Percentiles rank a stretch among this genome's conserved stretches.
phyloP scores from a whole-genome alignment of 83 land plant species.

The Picea engelmannii region DNA sequence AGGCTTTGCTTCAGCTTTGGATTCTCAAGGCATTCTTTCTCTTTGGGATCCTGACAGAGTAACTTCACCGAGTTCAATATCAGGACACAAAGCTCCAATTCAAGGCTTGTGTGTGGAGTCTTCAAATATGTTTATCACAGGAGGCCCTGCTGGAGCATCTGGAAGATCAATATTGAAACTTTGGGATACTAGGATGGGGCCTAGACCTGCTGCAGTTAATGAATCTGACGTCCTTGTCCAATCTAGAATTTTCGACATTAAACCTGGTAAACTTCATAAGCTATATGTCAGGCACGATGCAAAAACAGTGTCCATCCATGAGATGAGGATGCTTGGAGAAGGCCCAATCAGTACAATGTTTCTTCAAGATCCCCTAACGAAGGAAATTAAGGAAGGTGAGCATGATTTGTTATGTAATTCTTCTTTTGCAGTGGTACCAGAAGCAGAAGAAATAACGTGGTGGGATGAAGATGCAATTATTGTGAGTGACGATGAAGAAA shows the following conservation, averaged over 20 bases:
- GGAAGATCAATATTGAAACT: slow-evolving; percentile 8
- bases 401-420: background rate
- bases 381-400: background rate
- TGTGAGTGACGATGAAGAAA: slow-evolving; percentile 5
- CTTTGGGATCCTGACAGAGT: slow-evolving; percentile 12
- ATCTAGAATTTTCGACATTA: slow-evolving; percentile 1
- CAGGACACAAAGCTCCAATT: slow-evolving; percentile 2
- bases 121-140: slow-evolving; percentile 1
- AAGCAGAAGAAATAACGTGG: slow-evolving; percentile 5
- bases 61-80: background rate
- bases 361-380: background rate
- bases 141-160: slow-evolving; percentile 5
- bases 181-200: slow-evolving; percentile 10
- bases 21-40: slow-evolving; percentile 11
- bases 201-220: slow-evolving; percentile 7
- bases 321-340: slow-evolving; percentile 9
- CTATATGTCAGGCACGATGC: slow-evolving; percentile 1
- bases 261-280: slow-evolving; percentile 5
- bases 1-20: slow-evolving; percentile 4
- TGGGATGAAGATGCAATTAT: slow-evolving; percentile 13
- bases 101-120: slow-evolving; percentile 5
- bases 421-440: background rate
- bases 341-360: slow-evolving; percentile 2
- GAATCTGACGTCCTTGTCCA: background rate
- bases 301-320: slow-evolving; percentile 3